Base-by-base conservation (phyloP, 176 grass and related monocot species). In the Echinochloa phyllopogon region DNA sequence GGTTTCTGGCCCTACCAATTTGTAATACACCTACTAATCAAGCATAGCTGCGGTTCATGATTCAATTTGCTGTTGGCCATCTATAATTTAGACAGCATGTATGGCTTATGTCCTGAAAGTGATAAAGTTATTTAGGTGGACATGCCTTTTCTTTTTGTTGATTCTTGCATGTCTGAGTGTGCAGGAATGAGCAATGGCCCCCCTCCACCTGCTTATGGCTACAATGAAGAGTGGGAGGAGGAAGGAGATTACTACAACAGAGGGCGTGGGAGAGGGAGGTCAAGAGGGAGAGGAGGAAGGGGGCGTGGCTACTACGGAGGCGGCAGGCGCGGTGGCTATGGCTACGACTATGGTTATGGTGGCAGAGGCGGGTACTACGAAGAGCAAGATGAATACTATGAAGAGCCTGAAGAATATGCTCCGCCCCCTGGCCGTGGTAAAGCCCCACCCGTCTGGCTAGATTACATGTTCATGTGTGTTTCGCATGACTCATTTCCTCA, bases 131-230 rank as follows among this genome's bases (percentile, higher is more conserved):
- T 77, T 62, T 62, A 17, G 4, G 55, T 43, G 24, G 4, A 43
- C 12, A 4, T 24, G 3, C 56, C 0, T 4, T 24, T 59, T 24
- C 42, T 77, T 59, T 69, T 27, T 53, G 37, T 70, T 88, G 59
- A 84, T 86, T 74, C 44, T 45, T 65, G 33, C 40, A 72, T 71
- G 53, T 33, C 48, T 68, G 58, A 85, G 79, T 40, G n/a, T 41
- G 57, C 63, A 92, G 90, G 47, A 72, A 90, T 95, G 76, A 90
- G 47, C 74, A 95, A 95, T 84, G 87, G 90, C 12, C 78, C 60
- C 4, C 78, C 83, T 77, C 78, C 68, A 4, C 83, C 79, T 74
- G 29, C 83, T 79, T 84, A 82, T 86, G 75, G 82, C 65, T 79
- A 50, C 47, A 86, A 80, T 38, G 85, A 88, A 24, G 87, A 86